Evolutionary conservation across 495 filamentous ascomycete species (phyloP).

Genomic region (Podospora sp.): DNA sequence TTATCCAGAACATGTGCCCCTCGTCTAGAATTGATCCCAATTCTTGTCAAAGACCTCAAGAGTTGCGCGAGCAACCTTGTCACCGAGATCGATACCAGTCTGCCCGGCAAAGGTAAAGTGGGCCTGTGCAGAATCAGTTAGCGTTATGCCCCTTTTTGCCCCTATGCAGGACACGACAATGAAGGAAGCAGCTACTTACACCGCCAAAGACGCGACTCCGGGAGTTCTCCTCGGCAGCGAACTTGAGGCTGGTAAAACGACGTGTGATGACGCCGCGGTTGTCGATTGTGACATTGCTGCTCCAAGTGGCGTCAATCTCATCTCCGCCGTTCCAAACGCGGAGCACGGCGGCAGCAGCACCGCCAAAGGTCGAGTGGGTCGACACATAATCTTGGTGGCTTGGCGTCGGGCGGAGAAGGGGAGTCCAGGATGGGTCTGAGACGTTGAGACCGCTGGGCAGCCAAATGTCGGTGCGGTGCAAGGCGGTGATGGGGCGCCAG

Average conservation of each 20-base stretch:
- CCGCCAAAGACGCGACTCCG: slow-evolving; percentile 37
- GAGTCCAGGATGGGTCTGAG: slow-evolving; percentile 33
- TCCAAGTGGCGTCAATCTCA: slow-evolving; percentile 27
- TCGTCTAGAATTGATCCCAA: background rate
- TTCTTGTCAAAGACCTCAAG: background rate
- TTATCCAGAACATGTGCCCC: background rate
- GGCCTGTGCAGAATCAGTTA: background rate
- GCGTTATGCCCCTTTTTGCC: background rate
- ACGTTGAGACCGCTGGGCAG: slow-evolving; percentile 28
- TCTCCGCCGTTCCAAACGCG: slow-evolving; percentile 32
- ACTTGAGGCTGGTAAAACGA: slow-evolving; percentile 27
- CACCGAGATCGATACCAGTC: background rate
- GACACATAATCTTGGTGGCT: slow-evolving; percentile 41
- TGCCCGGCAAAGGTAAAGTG: background rate
- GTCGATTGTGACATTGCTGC: slow-evolving; percentile 38
- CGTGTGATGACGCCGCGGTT: slow-evolving; percentile 35
- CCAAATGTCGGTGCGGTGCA: slow-evolving; percentile 31
- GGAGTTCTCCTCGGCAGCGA: slow-evolving; percentile 35
- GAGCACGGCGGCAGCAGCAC: slow-evolving; percentile 34
- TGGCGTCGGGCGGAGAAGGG: slow-evolving; percentile 39
- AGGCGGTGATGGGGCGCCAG: slow-evolving; percentile 42
- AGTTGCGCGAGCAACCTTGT: background rate
- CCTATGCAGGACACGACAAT: background rate
- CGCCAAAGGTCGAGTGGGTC: slow-evolving; percentile 42
- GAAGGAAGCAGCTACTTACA: slow-evolving; percentile 28